These are phyloP conservation scores for Helotiales sp. DNA, from an alignment of 2,329 filamentous ascomycete species.

Conservation along the genomic window DNA sequence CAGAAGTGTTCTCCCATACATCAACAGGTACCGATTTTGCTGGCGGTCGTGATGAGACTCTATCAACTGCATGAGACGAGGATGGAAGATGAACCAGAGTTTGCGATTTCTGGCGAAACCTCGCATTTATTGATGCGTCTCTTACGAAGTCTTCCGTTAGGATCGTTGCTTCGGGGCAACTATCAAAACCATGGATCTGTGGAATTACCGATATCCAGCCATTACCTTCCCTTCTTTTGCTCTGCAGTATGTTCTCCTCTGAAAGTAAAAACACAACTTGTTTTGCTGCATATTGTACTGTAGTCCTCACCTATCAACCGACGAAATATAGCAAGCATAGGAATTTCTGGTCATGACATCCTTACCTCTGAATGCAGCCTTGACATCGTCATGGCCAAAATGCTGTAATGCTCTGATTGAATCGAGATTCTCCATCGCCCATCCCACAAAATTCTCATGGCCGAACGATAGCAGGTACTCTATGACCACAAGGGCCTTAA, in stretches of 20 bases:
- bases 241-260: neutral
- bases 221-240: neutral
- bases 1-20: neutral
- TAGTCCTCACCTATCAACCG: neutral
- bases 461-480: conserved; percentile 5
- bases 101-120: neutral
- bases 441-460: neutral
- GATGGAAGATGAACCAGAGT: neutral
- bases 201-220: neutral
- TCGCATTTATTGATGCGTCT: neutral
- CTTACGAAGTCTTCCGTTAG: neutral
- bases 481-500: conserved; percentile 8
- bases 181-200: neutral
- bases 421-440: neutral
- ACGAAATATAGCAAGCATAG: neutral
- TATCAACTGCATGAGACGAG: neutral
- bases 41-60: neutral
- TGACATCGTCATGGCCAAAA: conserved; percentile 4
- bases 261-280: conserved; percentile 3
- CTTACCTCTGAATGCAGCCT: neutral
- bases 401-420: neutral
- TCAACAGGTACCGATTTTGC: neutral
- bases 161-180: neutral
- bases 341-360: neutral
- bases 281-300: conserved; percentile 8